Evolutionary conservation across 1,139 yeast genomes (phyloP), one percentile per base, ranked within the genome.

Genomic region (Blastobotrys elegans): DNA sequence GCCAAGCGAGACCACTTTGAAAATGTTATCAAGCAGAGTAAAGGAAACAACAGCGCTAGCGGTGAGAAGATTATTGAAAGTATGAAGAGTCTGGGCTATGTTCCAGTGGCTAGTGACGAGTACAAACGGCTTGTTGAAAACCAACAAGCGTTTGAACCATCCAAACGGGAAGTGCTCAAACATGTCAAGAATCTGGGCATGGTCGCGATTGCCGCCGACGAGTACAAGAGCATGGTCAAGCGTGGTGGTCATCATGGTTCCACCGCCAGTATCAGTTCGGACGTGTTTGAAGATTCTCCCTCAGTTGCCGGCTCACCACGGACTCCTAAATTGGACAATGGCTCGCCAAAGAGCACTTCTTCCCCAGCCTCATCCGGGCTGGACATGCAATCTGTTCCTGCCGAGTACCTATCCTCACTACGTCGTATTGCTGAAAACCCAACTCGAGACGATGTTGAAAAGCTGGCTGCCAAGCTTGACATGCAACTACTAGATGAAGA

Each of bases 131-230:
- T 67, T 35, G 50, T 65, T 17, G 63, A 61, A 13, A 57, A 58
- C 44, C 68, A 64, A 50, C 57, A 58, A 38, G 65, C 64, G 18
- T 64, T 61, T 47, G 62, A 62, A 37, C 71, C 71, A 1, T 61
- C 70, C 4, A 61, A 60, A 48, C 63, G 67, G 5, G 73, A 69
- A 33, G 57, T 69, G 34, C 53, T 64, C 16, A 58, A 66, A 27
- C 61, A 64, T n/a, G 73, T 73, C 8, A 64, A 65, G 49, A 63
- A 65, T 8, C 57, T 65, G 46, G 77, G 75, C 5, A 59, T 68
- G 44, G 65, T 67, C 11, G 67, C 71, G 1, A 51, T 75, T 39
- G 56, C 69, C 3, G 47, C 58, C 8, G 69, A 64, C 0, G 75
- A 71, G 37, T 67, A 67, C 52, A 57, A 62, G 27, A 49, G 54